Evolutionary conservation across 202 grass and related monocot species (phyloP), one percentile per base, ranked within the genome.

Genomic region (Schoenoplectus triqueter): DNA sequence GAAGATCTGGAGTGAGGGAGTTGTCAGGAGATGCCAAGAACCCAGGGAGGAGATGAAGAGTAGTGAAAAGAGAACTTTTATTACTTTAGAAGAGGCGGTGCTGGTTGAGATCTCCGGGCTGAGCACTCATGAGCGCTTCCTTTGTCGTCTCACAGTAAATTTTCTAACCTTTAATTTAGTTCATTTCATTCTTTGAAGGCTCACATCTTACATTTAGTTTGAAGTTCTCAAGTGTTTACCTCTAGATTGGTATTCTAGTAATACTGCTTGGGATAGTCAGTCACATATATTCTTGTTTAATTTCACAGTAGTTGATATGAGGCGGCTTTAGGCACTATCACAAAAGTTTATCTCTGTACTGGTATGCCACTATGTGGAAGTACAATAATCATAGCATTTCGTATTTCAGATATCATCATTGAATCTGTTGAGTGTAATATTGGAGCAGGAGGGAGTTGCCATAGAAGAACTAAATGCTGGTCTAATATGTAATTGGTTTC

Each of bases 391-490:
- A 52, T 13, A 64, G 15, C 19, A 17, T 71, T 84, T 10, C 55
- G 40, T 10, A 1, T 78, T 70, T 72, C 93, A 99, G 96, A 99
- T 99, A 89, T 99, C 91, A n/a, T 99, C 93, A 7, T 15, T 99
- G 90, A 99, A 99, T 64, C 84, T 99, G 14, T 14, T 99, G 85
- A 87, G 90, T 1, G 93, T 95, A 73, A 89, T 96, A 40, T 99
- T 93, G 41, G 96, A 99, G 84, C 95, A 95, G 77, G 93, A 94
- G 41, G 93, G 92, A 22, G 54, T 95, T 0, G 60, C 91, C 22
- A 95, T 98, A 13, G 92, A 95, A 89, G 91, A 98, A 81, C 90
- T 95, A 17, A 98, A 98, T 82, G 93, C 93, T 4, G 95, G 95
- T 44, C 88, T 84, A 9, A 48, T 98, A 69, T 98, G 95, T 78